Evolutionary conservation across 169 alveolate species (phyloP).

Genomic region (Plasmodium billcollinsi): DNA sequence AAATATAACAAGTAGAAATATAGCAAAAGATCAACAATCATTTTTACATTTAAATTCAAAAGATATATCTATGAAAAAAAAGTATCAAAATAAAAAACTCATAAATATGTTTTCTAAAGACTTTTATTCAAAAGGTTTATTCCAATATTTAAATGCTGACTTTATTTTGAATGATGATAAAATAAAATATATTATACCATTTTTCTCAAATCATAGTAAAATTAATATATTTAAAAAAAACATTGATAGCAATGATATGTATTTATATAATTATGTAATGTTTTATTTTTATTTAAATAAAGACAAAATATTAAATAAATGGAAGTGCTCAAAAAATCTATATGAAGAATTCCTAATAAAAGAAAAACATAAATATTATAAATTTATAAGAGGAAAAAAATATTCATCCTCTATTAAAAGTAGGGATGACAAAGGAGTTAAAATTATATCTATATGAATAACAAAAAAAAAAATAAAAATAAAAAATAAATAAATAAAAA

Average conservation of each 20-base stretch:
- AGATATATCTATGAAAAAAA: conserved; percentile 30
- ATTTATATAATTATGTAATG: conserved; percentile 22
- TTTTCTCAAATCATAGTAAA: conserved; percentile 2
- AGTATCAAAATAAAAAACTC: conserved; percentile 42
- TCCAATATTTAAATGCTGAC: conserved; percentile 60
- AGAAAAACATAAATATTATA: conserved; percentile 59
- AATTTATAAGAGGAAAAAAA: neutral
- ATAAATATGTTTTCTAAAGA: conserved; percentile 59
- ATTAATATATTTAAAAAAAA: conserved; percentile 56
- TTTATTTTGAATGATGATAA: conserved; percentile 30
- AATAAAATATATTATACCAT: conserved; percentile 38
- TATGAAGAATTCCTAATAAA: conserved; percentile 61
- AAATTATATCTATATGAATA: conserved; percentile 31
- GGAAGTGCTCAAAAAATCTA: conserved; percentile 14
- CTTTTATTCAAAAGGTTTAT: conserved; percentile 15
- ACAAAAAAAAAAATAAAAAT: no score
- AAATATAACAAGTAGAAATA: neutral
- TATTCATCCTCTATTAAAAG: neutral
- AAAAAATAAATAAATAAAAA: no score
- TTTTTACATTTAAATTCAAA: neutral
- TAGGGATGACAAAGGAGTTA: neutral
- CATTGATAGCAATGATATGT: conserved; percentile 12
- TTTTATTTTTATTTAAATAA: conserved; percentile 36
- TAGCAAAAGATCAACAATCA: neutral
- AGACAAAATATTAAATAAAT: conserved; percentile 19